A percentile compares a stretch with the other conserved stretches of the same genome.
phyloP scores from a whole-genome alignment of 257 asterid genomes.

The Forsythia viridissima region DNA sequence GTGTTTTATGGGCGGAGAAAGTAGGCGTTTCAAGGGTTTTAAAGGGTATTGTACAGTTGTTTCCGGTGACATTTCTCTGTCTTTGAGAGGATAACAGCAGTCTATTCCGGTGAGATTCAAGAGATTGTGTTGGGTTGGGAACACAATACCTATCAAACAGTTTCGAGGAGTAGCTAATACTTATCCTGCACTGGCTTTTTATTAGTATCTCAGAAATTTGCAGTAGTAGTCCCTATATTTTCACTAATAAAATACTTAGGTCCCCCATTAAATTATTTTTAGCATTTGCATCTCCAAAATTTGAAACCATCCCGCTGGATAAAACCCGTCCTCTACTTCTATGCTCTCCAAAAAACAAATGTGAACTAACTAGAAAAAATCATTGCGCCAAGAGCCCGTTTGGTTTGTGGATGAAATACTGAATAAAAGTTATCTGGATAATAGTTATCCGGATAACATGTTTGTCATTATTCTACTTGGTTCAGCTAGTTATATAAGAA shows the following conservation, averaged over 20 bases:
- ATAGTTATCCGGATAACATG: no score
- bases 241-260: neutral
- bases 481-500: no score
- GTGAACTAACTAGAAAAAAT: no score
- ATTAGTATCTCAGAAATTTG: neutral
- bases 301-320: neutral
- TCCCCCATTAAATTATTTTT: neutral
- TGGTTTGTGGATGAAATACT: no score
- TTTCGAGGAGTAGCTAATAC: neutral
- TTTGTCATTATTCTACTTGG: no score
- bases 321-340: no score
- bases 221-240: neutral
- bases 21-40: slow-evolving; percentile 40
- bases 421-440: no score
- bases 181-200: neutral
- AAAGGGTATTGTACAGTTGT: slow-evolving; percentile 22
- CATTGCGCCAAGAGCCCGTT: no score
- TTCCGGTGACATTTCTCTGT: slow-evolving; percentile 23
- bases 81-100: neutral
- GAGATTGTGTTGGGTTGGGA: slow-evolving; percentile 1
- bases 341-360: no score
- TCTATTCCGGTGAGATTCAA: neutral
- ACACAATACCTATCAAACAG: neutral
- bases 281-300: neutral
- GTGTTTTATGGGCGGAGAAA: slow-evolving; percentile 13